Conservation (phyloP, 2,329 filamentous ascomycete species). For the Arthroderma sp. region DNA sequence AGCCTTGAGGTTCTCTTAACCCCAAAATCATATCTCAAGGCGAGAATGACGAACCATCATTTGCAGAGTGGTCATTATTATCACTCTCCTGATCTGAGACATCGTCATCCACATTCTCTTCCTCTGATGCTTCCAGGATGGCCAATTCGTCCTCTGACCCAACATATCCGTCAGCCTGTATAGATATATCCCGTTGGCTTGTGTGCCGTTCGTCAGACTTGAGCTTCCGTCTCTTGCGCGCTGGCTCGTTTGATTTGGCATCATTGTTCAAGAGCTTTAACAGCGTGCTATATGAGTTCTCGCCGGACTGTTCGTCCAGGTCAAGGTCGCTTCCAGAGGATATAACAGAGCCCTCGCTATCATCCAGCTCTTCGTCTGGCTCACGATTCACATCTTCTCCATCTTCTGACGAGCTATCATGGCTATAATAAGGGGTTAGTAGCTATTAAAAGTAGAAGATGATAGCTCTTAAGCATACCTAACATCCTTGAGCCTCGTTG, state of each 20-base stretch:
- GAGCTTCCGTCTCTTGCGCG: constrained; percentile 43
- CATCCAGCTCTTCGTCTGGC: constrained; percentile 16
- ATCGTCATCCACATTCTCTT: constrained; percentile 19
- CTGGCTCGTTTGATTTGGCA: constrained; percentile 33
- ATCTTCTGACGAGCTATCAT: background rate
- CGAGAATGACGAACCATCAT: background rate
- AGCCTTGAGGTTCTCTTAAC: background rate
- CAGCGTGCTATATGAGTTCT: constrained; percentile 44
- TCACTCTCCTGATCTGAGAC: constrained; percentile 29
- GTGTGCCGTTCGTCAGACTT: constrained; percentile 22
- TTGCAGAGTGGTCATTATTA: constrained; percentile 13
- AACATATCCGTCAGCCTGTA: constrained; percentile 31
- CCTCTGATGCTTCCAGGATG: constrained; percentile 38
- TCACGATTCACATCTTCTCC: background rate
- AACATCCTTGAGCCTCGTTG: constrained; percentile 23
- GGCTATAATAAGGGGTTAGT: background rate
- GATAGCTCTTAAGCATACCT: background rate
- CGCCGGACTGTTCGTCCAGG: constrained; percentile 31
- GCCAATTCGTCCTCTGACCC: constrained; percentile 21
- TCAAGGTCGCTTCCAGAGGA: constrained; percentile 36
- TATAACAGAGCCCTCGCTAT: constrained; percentile 15
- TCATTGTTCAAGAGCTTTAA: constrained; percentile 43
- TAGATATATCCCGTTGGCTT: constrained; percentile 7
- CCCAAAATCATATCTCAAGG: background rate
- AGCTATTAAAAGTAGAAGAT: background rate